Percentiles rank a stretch among this genome's conserved stretches.
These are phyloP conservation scores for Pyrenophora graminea DNA, from an alignment of 2,329 filamentous ascomycete genomes.

Conservation along the genomic window DNA sequence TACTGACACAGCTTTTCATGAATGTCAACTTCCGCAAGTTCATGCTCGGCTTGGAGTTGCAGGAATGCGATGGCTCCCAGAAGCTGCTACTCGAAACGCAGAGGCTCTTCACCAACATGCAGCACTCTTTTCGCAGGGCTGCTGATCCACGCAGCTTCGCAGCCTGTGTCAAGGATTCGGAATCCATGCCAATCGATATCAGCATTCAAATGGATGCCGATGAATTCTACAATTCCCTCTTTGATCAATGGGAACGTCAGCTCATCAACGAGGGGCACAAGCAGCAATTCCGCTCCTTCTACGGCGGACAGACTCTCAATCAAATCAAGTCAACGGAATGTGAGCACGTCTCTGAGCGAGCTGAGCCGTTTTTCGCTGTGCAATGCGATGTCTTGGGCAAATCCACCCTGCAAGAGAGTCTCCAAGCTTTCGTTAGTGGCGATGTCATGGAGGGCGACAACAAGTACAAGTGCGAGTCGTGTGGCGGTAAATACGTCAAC, in stretches of 20 bases:
- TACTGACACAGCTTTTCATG: slow-evolving; percentile 95
- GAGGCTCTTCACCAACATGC: slow-evolving; percentile 81
- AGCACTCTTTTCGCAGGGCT: slow-evolving; percentile 74
- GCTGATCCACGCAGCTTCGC: slow-evolving; percentile 76
- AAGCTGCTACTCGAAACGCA: slow-evolving; percentile 77
- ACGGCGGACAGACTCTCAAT: slow-evolving; percentile 87
- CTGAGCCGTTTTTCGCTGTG: slow-evolving; percentile 91
- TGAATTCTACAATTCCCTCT: slow-evolving; percentile 93
- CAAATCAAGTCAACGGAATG: slow-evolving; percentile 97
- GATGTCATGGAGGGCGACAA: slow-evolving; percentile 98
- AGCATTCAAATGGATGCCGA: slow-evolving; percentile 96
- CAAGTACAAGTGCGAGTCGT: slow-evolving; percentile 95
- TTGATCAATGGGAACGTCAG: slow-evolving; percentile 88
- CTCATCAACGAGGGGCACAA: slow-evolving; percentile 71
- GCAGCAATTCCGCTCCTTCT: slow-evolving; percentile 77
- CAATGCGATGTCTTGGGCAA: slow-evolving; percentile 98
- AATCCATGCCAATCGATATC: slow-evolving; percentile 81
- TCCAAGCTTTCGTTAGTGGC: slow-evolving; percentile 93
- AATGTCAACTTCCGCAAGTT: slow-evolving; percentile 86
- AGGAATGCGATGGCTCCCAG: slow-evolving; percentile 62
- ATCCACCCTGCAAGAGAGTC: slow-evolving; percentile 77
- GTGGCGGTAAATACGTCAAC: slow-evolving; percentile 79
- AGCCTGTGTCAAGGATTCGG: slow-evolving; percentile 77
- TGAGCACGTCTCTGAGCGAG: slow-evolving; percentile 84
- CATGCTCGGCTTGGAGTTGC: slow-evolving; percentile 64